Evolutionary conservation across 2,329 filamentous ascomycete genomes (phyloP).

Genomic region (Pseudogymnoascus sp.): DNA sequence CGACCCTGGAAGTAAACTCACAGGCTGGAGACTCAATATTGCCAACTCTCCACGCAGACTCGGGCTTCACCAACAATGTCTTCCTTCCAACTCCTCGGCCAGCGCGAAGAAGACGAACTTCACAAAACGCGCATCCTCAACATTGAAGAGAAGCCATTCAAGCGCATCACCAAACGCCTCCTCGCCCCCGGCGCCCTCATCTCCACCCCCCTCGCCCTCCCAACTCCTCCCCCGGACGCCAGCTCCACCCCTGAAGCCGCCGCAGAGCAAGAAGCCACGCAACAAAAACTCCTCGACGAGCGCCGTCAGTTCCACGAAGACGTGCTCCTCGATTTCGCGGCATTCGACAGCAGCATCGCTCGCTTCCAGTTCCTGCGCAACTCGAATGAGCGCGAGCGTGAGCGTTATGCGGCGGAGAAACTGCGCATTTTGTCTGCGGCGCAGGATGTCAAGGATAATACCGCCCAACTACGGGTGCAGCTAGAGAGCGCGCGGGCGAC

Average conservation of each 20-base stretch:
- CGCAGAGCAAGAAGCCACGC: conserved; percentile 35
- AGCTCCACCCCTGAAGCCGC: conserved; percentile 31
- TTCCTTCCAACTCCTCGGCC: conserved; percentile 60
- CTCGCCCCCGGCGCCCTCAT: conserved; percentile 59
- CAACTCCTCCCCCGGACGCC: conserved; percentile 59
- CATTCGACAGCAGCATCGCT: conserved; percentile 77
- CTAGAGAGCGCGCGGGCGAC: conserved; percentile 69
- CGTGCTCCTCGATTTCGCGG: conserved; percentile 77
- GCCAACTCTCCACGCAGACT: not conserved
- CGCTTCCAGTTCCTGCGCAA: conserved; percentile 80
- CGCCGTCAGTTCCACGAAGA: conserved; percentile 71
- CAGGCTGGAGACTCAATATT: not conserved
- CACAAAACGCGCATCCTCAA: conserved; percentile 81
- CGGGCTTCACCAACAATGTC: conserved; percentile 34
- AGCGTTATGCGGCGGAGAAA: conserved; percentile 75
- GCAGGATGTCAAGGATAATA: conserved; percentile 68
- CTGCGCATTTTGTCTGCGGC: conserved; percentile 70
- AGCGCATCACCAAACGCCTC: conserved; percentile 76
- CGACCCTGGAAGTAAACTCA: not conserved
- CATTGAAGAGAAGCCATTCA: conserved; percentile 88
- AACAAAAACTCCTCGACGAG: conserved; percentile 43
- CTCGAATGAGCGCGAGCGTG: conserved; percentile 75
- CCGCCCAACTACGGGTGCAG: conserved; percentile 60
- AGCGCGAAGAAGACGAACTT: conserved; percentile 70
- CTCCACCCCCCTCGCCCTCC: conserved; percentile 43